These are phyloP conservation scores for Alternaria arbusti DNA, from an alignment of 2,329 filamentous ascomycete species.

Conservation along the genomic window DNA sequence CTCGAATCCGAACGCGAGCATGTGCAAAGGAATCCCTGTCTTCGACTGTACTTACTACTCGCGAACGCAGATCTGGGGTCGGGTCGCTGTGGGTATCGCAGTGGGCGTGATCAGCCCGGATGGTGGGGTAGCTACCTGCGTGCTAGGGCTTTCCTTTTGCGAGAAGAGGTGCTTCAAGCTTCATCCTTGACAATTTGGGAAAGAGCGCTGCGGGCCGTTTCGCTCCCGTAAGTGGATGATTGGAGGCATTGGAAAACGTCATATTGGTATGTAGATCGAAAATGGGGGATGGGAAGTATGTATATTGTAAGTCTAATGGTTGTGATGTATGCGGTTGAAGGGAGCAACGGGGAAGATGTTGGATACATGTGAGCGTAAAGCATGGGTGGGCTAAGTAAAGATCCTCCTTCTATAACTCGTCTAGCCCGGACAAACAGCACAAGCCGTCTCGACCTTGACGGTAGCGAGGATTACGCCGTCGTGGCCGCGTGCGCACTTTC, in stretches of 20 bases:
- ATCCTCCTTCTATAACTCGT: background rate
- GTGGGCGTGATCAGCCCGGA: background rate
- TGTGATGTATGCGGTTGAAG: background rate
- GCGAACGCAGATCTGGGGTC: background rate
- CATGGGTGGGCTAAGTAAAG: background rate
- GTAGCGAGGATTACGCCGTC: constrained; percentile 41
- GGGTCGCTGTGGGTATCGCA: background rate
- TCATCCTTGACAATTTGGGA: constrained; percentile 7
- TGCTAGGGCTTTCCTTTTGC: background rate
- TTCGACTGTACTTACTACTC: too few species aligned
- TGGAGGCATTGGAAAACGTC: background rate
- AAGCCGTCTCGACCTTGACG: constrained; percentile 39
- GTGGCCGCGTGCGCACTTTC: constrained; percentile 37
- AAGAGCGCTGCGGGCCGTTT: constrained; percentile 14
- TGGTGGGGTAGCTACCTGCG: constrained; percentile 2
- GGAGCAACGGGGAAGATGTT: background rate
- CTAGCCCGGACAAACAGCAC: constrained; percentile 29
- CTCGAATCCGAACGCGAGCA: constrained; percentile 5
- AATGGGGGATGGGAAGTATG: too few species aligned
- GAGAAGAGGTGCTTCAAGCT: constrained; percentile 4
- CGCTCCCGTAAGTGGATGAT: constrained; percentile 5
- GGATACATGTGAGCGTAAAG: background rate
- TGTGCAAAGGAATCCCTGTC: background rate
- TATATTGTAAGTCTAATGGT: background rate
- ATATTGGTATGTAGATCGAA: background rate